phyloP scores from a whole-genome alignment of 495 filamentous ascomycete genomes.

The Mycothermus thermophilus region DNA sequence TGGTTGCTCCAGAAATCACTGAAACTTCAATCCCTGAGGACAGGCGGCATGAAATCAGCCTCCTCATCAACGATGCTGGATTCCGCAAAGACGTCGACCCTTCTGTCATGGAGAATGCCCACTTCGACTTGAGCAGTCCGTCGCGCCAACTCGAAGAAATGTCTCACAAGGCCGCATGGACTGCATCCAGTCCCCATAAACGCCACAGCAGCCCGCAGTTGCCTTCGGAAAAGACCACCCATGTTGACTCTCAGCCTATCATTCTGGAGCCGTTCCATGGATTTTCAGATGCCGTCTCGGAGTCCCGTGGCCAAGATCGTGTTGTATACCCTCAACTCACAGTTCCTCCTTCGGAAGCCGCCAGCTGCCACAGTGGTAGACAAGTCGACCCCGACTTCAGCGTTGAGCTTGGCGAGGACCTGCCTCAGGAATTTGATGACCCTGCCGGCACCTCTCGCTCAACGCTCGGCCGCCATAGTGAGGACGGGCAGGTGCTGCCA shows the following conservation, averaged over 20 bases:
- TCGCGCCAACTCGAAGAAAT: constrained; percentile 17
- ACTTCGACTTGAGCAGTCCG: constrained; percentile 14
- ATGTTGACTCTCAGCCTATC: constrained; percentile 15
- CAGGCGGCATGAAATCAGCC: constrained; percentile 13
- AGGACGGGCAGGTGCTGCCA: constrained; percentile 3
- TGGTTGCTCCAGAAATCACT: not conserved
- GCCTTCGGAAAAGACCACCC: constrained; percentile 1
- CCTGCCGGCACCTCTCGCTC: not conserved
- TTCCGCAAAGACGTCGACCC: constrained; percentile 13
- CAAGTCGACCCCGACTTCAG: constrained; percentile 25
- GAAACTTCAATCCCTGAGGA: constrained; percentile 13
- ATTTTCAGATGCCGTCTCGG: constrained; percentile 12
- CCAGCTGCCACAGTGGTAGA: constrained; percentile 25
- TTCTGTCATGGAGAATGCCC: constrained; percentile 3
- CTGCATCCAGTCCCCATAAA: not conserved
- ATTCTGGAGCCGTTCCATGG: constrained; percentile 16
- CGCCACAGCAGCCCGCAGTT: not conserved
- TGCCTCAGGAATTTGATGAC: constrained; percentile 9
- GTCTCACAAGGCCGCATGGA: constrained; percentile 9
- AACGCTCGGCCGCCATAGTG: not conserved
- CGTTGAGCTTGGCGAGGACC: constrained; percentile 16
- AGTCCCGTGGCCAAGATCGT: not conserved
- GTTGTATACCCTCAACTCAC: constrained; percentile 9
- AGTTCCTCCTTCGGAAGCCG: constrained; percentile 16
- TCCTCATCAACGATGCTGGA: constrained; percentile 14